Evolutionary conservation across 805 yeast species (phyloP).

Genomic region (Lipomyces sp.): DNA sequence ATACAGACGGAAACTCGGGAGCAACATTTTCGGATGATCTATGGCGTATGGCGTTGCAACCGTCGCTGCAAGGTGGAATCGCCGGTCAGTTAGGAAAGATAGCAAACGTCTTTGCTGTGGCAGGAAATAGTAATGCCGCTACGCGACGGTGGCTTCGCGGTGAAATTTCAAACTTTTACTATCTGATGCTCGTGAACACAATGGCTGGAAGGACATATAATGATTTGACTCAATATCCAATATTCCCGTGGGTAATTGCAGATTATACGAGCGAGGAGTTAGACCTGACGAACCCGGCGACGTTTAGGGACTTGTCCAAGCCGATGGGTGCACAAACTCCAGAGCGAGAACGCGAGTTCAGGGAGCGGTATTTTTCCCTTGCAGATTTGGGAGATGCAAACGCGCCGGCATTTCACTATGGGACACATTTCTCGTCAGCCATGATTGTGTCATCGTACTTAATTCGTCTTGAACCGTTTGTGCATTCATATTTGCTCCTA

Average conservation of each 20-base stretch:
- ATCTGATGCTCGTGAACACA: constrained; percentile 74
- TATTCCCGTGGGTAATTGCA: constrained; percentile 87
- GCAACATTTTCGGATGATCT: constrained; percentile 34
- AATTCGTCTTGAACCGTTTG: constrained; percentile 75
- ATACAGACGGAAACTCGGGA: constrained; percentile 30
- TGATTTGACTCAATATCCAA: constrained; percentile 86
- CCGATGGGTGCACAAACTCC: constrained; percentile 88
- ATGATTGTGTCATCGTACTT: constrained; percentile 85
- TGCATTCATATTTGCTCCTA: constrained; percentile 67
- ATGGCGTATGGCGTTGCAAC: constrained; percentile 25
- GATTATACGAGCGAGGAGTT: constrained; percentile 70
- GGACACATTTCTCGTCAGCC: constrained; percentile 90
- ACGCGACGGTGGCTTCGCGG: constrained; percentile 75
- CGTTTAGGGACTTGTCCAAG: constrained; percentile 72
- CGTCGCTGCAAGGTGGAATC: constrained; percentile 30
- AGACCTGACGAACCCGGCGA: constrained; percentile 59
- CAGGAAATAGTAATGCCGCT: constrained; percentile 41
- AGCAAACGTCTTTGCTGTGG: constrained; percentile 46
- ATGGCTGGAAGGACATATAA: constrained; percentile 86
- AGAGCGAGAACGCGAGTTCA: constrained; percentile 58
- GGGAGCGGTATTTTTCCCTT: constrained; percentile 70
- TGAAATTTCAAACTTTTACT: constrained; percentile 76
- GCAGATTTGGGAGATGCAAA: constrained; percentile 54
- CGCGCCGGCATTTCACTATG: constrained; percentile 83
- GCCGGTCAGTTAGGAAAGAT: constrained; percentile 43